These are phyloP conservation scores for Leccinum huronense DNA, from an alignment of 1,284 basidiomycete genomes.

Conservation along the genomic window DNA sequence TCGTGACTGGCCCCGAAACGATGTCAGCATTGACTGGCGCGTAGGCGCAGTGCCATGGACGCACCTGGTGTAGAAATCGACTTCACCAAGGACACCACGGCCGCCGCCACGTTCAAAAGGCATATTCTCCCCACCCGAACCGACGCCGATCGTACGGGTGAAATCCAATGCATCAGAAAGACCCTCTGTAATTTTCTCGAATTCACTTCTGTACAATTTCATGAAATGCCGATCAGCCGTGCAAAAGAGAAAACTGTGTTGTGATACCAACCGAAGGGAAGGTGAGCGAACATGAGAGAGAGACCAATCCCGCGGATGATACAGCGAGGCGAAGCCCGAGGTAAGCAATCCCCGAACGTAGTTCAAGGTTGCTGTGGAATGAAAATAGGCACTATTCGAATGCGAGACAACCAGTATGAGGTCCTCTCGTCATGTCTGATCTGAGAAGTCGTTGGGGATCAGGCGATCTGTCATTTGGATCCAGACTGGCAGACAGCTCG, in stretches of 20 bases:
- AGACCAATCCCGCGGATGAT: slow-evolving; percentile 92
- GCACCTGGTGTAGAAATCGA: slow-evolving; percentile 92
- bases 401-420: slow-evolving; percentile 9
- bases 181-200: slow-evolving; percentile 80
- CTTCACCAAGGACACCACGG: slow-evolving; percentile 79
- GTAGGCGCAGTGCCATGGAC: slow-evolving; percentile 15
- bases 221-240: slow-evolving; percentile 15
- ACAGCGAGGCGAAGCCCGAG: slow-evolving; percentile 89
- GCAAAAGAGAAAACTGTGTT: neutral
- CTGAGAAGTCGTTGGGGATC: slow-evolving; percentile 85
- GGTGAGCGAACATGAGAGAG: slow-evolving; percentile 87
- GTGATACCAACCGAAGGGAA: slow-evolving; percentile 55
- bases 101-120: slow-evolving; percentile 69
- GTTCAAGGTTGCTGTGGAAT: slow-evolving; percentile 92
- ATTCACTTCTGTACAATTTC: slow-evolving; percentile 59
- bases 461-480: slow-evolving; percentile 76
- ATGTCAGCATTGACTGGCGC: neutral
- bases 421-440: slow-evolving; percentile 36
- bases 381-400: slow-evolving; percentile 82
- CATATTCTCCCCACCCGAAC: slow-evolving; percentile 48
- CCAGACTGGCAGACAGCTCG: slow-evolving; percentile 41
- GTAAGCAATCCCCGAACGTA: slow-evolving; percentile 85
- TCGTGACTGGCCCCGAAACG: slow-evolving; percentile 65
- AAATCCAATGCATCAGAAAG: slow-evolving; percentile 93
- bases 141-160: slow-evolving; percentile 81